Evolutionary conservation across 2,329 filamentous ascomycete genomes (phyloP).

Genomic region (Falciphora oryzae): DNA sequence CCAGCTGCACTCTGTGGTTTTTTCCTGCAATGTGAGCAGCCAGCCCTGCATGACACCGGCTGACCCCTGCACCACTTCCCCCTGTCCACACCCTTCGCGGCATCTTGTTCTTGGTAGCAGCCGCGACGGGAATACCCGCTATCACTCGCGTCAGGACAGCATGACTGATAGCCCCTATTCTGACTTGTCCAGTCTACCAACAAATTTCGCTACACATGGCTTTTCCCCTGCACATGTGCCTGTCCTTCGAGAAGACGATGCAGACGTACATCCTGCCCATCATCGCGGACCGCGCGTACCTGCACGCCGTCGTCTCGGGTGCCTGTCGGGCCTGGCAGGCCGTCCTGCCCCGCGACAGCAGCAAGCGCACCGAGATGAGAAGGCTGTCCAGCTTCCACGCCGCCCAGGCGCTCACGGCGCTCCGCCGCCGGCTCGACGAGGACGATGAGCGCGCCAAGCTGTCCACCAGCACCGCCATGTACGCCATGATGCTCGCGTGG

Average conservation of each 20-base stretch:
- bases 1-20: background rate
- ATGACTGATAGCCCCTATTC: too few species aligned
- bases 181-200: background rate
- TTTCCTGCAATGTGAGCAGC: background rate
- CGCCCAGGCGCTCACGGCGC: background rate
- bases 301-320: slow-evolving; percentile 30
- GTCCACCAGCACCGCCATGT: background rate
- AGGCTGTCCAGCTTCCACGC: background rate
- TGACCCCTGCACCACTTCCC: too few species aligned
- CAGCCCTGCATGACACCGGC: background rate
- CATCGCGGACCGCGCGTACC: slow-evolving; percentile 27
- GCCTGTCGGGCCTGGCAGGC: slow-evolving; percentile 23
- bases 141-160: too few species aligned
- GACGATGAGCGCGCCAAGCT: background rate
- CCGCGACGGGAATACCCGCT: background rate
- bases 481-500: slow-evolving; percentile 2
- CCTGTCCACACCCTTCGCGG: background rate
- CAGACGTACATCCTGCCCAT: slow-evolving; percentile 27
- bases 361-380: background rate
- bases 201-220: slow-evolving; percentile 24
- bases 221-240: slow-evolving; percentile 26
- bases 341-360: background rate
- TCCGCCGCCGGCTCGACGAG: slow-evolving; percentile 2
- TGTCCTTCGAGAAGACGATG: slow-evolving; percentile 22
- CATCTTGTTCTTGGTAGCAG: too few species aligned